Evolutionary conservation across 2,329 filamentous ascomycete species (phyloP).

Genomic region (Hortaea werneckii): DNA sequence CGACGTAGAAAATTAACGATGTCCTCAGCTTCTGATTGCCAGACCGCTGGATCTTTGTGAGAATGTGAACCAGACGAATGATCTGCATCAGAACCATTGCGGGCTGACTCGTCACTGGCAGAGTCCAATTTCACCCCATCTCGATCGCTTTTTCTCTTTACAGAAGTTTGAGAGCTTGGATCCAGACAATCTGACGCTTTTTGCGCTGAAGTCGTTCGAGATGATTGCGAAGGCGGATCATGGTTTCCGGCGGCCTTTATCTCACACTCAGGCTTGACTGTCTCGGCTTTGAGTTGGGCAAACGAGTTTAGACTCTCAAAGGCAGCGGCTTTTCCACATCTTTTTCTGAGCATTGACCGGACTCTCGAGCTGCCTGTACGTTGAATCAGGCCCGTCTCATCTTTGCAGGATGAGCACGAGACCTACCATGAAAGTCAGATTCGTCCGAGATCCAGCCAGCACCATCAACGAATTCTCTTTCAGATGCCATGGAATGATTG

Average conservation of each 20-base stretch:
- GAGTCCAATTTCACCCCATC: no score
- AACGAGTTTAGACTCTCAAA: not conserved
- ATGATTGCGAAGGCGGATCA: no score
- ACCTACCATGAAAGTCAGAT: slow-evolving; percentile 35
- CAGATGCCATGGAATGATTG: not conserved
- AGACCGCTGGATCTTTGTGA: no score
- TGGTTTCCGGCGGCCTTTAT: not conserved
- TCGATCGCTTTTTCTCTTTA: no score
- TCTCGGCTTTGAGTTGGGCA: not conserved
- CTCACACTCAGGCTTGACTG: not conserved
- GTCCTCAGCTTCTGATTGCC: slow-evolving; percentile 52
- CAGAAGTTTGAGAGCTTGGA: no score
- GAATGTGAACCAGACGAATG: no score
- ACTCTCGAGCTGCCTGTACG: not conserved
- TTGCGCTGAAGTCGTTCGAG: no score
- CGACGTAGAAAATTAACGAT: slow-evolving; percentile 56
- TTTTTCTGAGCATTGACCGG: no score
- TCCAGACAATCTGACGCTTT: no score
- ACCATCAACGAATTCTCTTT: slow-evolving; percentile 4
- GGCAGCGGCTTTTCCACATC: no score
- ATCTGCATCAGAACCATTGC: no score
- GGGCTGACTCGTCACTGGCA: no score
- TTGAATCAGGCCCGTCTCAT: not conserved
- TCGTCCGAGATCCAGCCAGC: slow-evolving; percentile 28
- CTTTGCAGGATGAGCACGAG: not conserved